Evolutionary conservation across 2,329 filamentous ascomycete genomes (phyloP).

Genomic region (Podosphaera leucotricha): DNA sequence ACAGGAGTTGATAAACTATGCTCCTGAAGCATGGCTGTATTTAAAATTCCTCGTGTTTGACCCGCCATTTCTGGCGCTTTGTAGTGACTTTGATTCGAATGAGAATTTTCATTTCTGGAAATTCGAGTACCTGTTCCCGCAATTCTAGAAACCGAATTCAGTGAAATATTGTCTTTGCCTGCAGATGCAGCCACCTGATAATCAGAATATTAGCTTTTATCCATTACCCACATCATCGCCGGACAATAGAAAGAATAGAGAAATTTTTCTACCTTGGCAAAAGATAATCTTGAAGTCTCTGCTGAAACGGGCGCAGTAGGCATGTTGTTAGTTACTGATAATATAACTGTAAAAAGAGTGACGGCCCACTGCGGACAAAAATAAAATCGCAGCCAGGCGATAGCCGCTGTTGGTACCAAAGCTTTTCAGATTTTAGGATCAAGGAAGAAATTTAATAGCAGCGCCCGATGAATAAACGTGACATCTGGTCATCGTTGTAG

Average conservation of each 20-base stretch:
- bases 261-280: slow-evolving; percentile 41
- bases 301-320: slow-evolving; percentile 22
- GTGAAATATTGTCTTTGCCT: slow-evolving; percentile 18
- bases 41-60: slow-evolving; percentile 2
- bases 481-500: slow-evolving; percentile 18
- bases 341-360: slow-evolving; percentile 11
- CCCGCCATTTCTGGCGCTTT: slow-evolving; percentile 1
- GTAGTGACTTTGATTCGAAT: slow-evolving; percentile 3
- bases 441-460: slow-evolving; percentile 17
- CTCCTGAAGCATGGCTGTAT: neutral
- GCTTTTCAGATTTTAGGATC: slow-evolving; percentile 10
- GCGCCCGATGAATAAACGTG: slow-evolving; percentile 15
- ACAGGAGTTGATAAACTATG: neutral
- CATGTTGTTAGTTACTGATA: slow-evolving; percentile 3
- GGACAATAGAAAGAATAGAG: neutral
- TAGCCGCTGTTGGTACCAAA: slow-evolving; percentile 8
- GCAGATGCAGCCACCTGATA: slow-evolving; percentile 26
- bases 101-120: slow-evolving; percentile 10
- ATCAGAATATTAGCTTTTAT: slow-evolving; percentile 4
- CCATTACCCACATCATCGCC: neutral
- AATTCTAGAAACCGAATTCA: slow-evolving; percentile 14
- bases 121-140: slow-evolving; percentile 13
- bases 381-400: slow-evolving; percentile 14
- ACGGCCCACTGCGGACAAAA: slow-evolving; percentile 13
- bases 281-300: slow-evolving; percentile 37